Base-by-base conservation (phyloP, 108 stramenopile species). In the Mediolabrus comicus region DNA sequence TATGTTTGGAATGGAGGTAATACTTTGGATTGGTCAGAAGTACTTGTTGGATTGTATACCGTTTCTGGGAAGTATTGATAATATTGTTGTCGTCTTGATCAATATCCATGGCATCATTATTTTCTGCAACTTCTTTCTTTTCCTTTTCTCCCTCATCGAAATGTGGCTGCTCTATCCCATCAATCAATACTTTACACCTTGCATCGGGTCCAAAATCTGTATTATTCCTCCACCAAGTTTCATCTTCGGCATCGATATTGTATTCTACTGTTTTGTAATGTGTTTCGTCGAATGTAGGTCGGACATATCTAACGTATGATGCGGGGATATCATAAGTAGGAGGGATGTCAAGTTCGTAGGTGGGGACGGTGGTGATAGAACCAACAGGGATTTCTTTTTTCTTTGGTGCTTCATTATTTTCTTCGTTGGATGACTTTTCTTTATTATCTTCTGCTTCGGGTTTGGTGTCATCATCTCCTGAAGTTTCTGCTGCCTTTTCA, bases 301-400 rank as follows among this genome's bases (percentile, higher is more conserved):
- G 69, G 28, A 62, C 68, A 66, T 87, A 73, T 51, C 92, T 78
- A 32, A 94, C 86, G 69, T 87, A 94, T 0, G 87, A 88, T 14
- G 35, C n/a, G 8, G 85, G 83, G 4, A 67, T 34, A 9, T 69
- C 27, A 52, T 87, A 94, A n/a, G 75, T 81, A 14, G 85, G 65
- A 8, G 87, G 79, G 56, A 94, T 72, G 73, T 94, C 87, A 3
- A 38, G 68, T 6, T 72, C 63, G 62, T 94, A 94, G 7, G 62
- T 67, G 39, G 72, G 80, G 10, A 90, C 87, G 34, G 68, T 65
- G 35, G 80, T 83, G 32, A 94, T 91, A 41, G 80, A 72, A 0
- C 90, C 90, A 2, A 88, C 87, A 8, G 92, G 92, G 57, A 94
- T 94, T 28, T 94, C 90, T 31, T 62, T 56, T 59, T 93, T 93